Conservation (phyloP, 495 filamentous ascomycete species). For the Halenospora varia region DNA sequence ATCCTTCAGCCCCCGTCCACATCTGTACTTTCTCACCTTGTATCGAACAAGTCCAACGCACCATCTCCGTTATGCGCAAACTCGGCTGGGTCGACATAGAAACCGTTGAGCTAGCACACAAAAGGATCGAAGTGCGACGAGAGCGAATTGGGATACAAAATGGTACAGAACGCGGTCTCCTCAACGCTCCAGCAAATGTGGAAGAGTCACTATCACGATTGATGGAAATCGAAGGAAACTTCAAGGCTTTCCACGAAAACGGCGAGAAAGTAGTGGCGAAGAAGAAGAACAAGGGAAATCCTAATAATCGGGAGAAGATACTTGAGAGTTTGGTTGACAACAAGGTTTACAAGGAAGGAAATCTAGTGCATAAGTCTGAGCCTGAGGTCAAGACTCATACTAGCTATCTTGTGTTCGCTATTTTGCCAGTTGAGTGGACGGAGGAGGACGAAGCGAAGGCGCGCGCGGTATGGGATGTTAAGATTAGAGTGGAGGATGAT, state of each 20-base stretch:
- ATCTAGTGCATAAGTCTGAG: slow-evolving; percentile 73
- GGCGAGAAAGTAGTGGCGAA: slow-evolving; percentile 19
- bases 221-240: slow-evolving; percentile 64
- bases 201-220: slow-evolving; percentile 72
- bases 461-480: slow-evolving; percentile 54
- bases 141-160: slow-evolving; percentile 66
- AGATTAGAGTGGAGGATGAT: slow-evolving; percentile 16
- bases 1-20: slow-evolving; percentile 59
- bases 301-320: slow-evolving; percentile 24
- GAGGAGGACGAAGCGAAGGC: slow-evolving; percentile 76
- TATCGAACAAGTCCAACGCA: slow-evolving; percentile 88
- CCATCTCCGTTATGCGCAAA: slow-evolving; percentile 70
- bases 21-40: slow-evolving; percentile 95
- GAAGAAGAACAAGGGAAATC: slow-evolving; percentile 20
- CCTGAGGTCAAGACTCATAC: slow-evolving; percentile 92
- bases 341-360: slow-evolving; percentile 52
- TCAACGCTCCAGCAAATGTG: slow-evolving; percentile 60
- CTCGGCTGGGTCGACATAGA: slow-evolving; percentile 86
- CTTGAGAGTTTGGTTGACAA: slow-evolving; percentile 20
- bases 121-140: slow-evolving; percentile 73
- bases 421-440: slow-evolving; percentile 80
- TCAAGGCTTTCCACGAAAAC: slow-evolving; percentile 48
- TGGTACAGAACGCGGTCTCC: slow-evolving; percentile 51
- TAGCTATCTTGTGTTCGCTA: slow-evolving; percentile 89
- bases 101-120: slow-evolving; percentile 82